A percentile compares a stretch with the other conserved stretches of the same genome.
These are phyloP conservation scores for Pyrus hybrid DNA, from an alignment of 331 rosid species.

Conservation along the genomic window DNA sequence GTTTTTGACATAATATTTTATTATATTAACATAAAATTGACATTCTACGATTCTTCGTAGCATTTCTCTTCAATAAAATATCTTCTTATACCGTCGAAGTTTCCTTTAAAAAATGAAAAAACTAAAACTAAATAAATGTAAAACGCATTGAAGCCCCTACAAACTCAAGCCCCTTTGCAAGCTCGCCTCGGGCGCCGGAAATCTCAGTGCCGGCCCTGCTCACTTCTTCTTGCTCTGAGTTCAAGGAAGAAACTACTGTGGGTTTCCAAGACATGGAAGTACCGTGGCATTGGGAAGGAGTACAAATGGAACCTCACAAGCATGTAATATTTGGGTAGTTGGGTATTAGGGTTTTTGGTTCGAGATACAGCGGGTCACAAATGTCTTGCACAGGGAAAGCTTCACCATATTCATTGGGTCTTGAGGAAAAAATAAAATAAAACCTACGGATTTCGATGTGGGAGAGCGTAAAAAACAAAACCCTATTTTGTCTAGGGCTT, in stretches of 20 bases:
- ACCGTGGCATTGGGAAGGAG: constrained; percentile 17
- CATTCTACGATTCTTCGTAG: no score
- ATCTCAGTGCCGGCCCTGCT: no score
- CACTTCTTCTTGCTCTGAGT: not conserved
- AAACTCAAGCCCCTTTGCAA: no score
- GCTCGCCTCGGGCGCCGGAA: no score
- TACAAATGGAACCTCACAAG: not conserved
- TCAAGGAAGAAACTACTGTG: constrained; percentile 7
- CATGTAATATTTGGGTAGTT: not conserved
- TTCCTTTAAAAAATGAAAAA: no score
- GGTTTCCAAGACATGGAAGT: constrained; percentile 21
- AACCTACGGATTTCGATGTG: constrained; percentile 11
- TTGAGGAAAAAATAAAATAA: not conserved
- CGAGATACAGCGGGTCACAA: constrained; percentile 1
- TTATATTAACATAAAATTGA: no score
- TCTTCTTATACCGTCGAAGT: no score
- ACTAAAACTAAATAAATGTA: no score
- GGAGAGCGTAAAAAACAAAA: not conserved
- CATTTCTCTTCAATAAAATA: no score
- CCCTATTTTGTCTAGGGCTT: constrained; percentile 10
- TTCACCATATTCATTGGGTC: constrained; percentile 7
- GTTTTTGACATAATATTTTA: no score
- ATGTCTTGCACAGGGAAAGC: constrained; percentile 12
- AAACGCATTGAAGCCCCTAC: no score
- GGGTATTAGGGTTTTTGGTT: constrained; percentile 12